phyloP scores from a whole-genome alignment of 441 rosid genomes.

The Euphorbia celastroides region DNA sequence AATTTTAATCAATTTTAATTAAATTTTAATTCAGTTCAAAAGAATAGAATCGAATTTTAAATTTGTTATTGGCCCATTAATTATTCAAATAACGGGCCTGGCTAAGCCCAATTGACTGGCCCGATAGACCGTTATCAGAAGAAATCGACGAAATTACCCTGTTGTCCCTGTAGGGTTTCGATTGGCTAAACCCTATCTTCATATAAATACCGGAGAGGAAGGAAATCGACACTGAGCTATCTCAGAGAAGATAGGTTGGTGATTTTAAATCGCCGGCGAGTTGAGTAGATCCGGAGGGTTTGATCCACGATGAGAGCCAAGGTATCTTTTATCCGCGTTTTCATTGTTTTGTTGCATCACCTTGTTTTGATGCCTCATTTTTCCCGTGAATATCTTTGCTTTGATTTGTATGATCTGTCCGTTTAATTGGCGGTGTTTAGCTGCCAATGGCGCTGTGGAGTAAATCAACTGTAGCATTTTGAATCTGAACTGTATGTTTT shows the following conservation, averaged over 20 bases:
- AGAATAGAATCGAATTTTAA: no score
- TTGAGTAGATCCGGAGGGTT: not conserved
- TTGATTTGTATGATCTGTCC: not conserved
- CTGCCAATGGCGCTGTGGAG: not conserved
- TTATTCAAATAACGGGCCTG: not conserved
- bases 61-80: no score
- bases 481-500: not conserved
- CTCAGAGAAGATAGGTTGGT: no score
- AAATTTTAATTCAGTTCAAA: no score
- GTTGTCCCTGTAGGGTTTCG: not conserved
- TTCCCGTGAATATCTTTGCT: not conserved
- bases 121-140: not conserved
- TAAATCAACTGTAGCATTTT: not conserved
- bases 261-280: not conserved
- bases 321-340: not conserved
- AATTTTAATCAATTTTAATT: no score
- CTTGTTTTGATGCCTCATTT: not conserved
- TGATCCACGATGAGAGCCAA: constrained; percentile 24
- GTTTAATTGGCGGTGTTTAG: not conserved
- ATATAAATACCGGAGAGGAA: no score
- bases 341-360: not conserved
- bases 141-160: no score
- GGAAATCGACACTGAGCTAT: no score
- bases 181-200: not conserved
- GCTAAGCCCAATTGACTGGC: not conserved